Conservation (phyloP, 306 rosid genomes). For the Albizia julibrissin region DNA sequence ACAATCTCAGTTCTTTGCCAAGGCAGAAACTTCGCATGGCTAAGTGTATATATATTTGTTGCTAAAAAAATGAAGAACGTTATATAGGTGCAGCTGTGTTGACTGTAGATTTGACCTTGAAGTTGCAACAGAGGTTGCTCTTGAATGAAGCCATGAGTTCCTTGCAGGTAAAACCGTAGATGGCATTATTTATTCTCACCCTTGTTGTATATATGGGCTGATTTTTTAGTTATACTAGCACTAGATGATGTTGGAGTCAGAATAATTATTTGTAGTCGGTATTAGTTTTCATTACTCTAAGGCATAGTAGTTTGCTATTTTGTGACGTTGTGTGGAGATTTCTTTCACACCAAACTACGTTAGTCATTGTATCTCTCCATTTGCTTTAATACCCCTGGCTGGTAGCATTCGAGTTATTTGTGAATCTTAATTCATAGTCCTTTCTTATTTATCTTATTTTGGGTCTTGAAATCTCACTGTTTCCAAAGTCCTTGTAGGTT, state of each 20-base stretch:
- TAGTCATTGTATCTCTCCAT: neutral
- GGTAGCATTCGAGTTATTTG: neutral
- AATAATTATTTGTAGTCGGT: neutral
- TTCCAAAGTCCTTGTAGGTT: neutral
- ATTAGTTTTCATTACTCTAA: neutral
- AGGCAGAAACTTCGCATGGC: neutral
- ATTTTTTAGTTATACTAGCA: conserved; percentile 20
- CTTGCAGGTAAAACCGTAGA: conserved; percentile 19
- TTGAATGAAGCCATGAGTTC: conserved; percentile 25
- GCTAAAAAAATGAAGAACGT: neutral
- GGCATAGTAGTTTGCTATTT: neutral
- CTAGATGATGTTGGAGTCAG: neutral
- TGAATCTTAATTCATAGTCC: neutral
- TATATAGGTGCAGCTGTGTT: neutral
- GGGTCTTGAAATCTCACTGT: neutral
- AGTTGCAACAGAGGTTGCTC: conserved; percentile 27
- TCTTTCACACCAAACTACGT: neutral
- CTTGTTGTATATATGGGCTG: conserved; percentile 33
- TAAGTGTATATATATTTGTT: conserved; percentile 22
- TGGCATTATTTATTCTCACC: conserved; percentile 14
- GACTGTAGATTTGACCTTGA: conserved; percentile 22
- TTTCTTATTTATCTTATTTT: neutral
- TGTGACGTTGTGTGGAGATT: neutral
- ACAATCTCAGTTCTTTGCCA: conserved; percentile 7
- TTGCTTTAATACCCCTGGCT: neutral